These are phyloP conservation scores for Saccharomycopsis sp. DNA, from an alignment of 805 yeast genomes.

Conservation along the genomic window DNA sequence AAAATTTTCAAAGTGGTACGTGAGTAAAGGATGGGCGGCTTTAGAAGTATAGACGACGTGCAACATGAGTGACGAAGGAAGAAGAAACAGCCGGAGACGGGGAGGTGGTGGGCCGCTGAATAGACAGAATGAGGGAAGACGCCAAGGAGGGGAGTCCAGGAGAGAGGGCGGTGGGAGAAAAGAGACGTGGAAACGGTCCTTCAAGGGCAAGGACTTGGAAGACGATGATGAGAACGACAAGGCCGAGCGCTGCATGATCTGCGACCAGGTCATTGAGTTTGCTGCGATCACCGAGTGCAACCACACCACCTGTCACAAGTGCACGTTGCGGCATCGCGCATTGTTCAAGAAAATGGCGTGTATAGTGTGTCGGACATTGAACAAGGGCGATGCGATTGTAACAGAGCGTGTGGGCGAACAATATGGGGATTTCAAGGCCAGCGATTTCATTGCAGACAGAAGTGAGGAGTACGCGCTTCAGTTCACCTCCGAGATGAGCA, in stretches of 20 bases:
- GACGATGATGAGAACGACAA: slow-evolving; percentile 26
- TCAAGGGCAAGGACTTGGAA: slow-evolving; percentile 1
- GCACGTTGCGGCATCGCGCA: slow-evolving; percentile 78
- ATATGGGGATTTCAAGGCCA: slow-evolving; percentile 30
- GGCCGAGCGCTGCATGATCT: slow-evolving; percentile 60
- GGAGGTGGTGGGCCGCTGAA: background rate
- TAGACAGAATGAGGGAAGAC: background rate
- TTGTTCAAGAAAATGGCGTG: slow-evolving; percentile 67
- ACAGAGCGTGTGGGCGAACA: slow-evolving; percentile 31
- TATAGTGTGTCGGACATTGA: slow-evolving; percentile 77
- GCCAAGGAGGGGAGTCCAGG: background rate
- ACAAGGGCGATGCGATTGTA: slow-evolving; percentile 42
- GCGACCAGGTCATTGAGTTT: slow-evolving; percentile 62
- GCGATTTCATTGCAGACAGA: background rate
- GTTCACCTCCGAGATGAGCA: slow-evolving; percentile 48
- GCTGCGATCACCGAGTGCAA: slow-evolving; percentile 75
- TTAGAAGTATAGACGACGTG: background rate
- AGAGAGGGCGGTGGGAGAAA: background rate
- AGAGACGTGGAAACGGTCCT: slow-evolving; percentile 22
- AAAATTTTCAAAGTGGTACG: too few species aligned
- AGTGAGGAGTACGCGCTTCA: slow-evolving; percentile 22
- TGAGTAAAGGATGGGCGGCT: too few species aligned
- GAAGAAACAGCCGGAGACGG: slow-evolving; percentile 1
- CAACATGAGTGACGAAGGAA: background rate
- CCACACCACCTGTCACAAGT: slow-evolving; percentile 74